phyloP scores from a whole-genome alignment of 2,329 filamentous ascomycete species.

The Botrytis sinoallii region DNA sequence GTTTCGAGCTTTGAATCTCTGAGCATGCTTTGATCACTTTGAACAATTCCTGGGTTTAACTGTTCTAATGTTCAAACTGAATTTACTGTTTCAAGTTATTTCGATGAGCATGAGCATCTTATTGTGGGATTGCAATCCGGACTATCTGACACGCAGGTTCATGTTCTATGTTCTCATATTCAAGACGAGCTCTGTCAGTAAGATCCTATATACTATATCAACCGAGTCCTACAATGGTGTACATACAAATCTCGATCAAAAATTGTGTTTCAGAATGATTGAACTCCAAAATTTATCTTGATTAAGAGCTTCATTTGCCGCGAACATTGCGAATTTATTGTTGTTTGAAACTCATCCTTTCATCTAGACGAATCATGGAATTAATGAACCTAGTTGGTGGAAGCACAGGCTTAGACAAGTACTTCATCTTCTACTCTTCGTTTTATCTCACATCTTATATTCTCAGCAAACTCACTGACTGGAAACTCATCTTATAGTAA shows the following conservation, averaged over 20 bases:
- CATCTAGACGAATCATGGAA: not conserved
- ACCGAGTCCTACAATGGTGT: not conserved
- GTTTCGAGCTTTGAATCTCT: not conserved
- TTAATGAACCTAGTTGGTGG: not conserved
- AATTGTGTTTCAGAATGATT: not conserved
- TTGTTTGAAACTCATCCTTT: not conserved
- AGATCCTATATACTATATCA: not conserved
- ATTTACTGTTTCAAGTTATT: not conserved
- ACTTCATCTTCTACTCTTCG: not conserved
- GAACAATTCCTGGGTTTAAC: not conserved
- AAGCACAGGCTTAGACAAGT: not conserved
- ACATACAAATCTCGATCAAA: not conserved
- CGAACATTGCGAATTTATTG: not conserved
- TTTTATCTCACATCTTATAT: not conserved
- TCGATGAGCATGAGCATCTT: not conserved
- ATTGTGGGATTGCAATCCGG: not conserved
- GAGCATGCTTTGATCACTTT: not conserved
- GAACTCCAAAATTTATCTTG: not conserved
- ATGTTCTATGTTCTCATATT: not conserved
- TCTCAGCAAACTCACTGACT: not conserved
- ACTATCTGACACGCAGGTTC: not conserved
- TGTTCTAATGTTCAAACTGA: not conserved
- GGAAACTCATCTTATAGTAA: not conserved
- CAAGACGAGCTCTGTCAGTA: not conserved
- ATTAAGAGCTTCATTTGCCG: not conserved